Conservation (phyloP, 257 asterid genomes). For the Plectranthus barbatus region DNA sequence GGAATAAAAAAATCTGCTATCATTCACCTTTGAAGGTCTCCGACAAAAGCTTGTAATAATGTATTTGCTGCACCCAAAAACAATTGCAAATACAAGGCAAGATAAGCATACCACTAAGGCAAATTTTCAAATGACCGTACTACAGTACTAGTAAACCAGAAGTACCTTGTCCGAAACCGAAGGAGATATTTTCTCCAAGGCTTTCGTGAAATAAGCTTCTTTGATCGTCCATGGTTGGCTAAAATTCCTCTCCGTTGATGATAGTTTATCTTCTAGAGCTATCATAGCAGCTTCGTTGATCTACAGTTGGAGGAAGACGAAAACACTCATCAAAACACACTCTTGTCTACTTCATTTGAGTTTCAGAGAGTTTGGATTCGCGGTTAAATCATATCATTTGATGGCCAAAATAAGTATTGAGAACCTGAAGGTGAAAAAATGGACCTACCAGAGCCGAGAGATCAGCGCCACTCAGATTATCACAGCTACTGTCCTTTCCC, state of each 20-base stretch:
- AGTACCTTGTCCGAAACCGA: constrained; percentile 61
- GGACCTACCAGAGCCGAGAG: constrained; percentile 56
- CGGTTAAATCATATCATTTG: not conserved
- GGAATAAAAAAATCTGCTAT: constrained; percentile 4
- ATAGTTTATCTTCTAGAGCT: constrained; percentile 44
- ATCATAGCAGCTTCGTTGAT: constrained; percentile 60
- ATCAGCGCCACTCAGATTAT: constrained; percentile 82
- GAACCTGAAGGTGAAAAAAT: not conserved
- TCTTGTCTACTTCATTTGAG: not conserved
- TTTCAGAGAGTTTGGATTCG: not conserved
- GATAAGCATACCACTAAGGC: not conserved
- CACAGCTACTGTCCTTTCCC: constrained; percentile 45
- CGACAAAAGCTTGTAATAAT: constrained; percentile 39
- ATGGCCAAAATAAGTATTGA: not conserved
- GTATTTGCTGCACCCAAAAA: constrained; percentile 55
- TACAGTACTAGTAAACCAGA: not conserved
- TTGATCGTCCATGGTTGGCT: constrained; percentile 35
- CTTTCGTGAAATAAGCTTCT: constrained; percentile 47
- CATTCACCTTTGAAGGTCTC: constrained; percentile 28
- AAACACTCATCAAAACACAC: not conserved
- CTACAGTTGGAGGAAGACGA: constrained; percentile 14
- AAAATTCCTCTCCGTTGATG: constrained; percentile 8
- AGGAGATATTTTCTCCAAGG: constrained; percentile 49
- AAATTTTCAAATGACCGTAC: not conserved
- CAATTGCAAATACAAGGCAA: not conserved